Base-by-base conservation (phyloP, 306 rosid species). In the Rosa persica region DNA sequence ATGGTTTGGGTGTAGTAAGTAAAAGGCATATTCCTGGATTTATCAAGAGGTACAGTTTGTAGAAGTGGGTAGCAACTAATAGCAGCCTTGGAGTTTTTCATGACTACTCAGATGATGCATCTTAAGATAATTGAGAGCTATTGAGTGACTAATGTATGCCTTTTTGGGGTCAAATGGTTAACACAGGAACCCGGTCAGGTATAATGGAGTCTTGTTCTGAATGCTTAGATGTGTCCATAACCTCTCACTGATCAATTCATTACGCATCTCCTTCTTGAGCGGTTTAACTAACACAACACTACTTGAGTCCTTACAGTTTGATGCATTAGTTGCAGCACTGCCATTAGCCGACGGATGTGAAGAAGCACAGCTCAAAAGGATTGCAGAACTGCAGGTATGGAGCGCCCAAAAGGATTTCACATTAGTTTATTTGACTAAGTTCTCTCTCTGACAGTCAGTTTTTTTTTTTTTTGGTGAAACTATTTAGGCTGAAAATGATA, bases 401-500 rank as follows among this genome's bases (percentile, higher is more conserved):
- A 78, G 44, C 71, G 66, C 20, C 34, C 74, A 27, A 74, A 58
- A 25, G 17, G 48, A 58, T 54, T 78, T 49, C 7, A n/a, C 66
- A 19, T 44, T 58, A 30, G 67, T 55, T 73, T 40, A 49, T 34
- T 72, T 49, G 34, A 73, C 75, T 60, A 39, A 49, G 5, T 5
- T 36, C 34, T 12, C 47, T 54, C 25, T 58, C 34, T 30, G 34
- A 6, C 3, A 30, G 34, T 30, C 34, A 1, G 34, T 30, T 30
- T 30, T 30, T 30, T 30, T 30, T 27, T 27, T 0, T 70, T 43
- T 40, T 5, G 61, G 34, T 75, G 72, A 57, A 69, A 48, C 52
- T 67, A 49, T 78, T 11, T 83, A 94, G 98, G 97, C 92, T 80
- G 97, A 94, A 81, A 94, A 92, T 79, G 97, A 94, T 72, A 86